phyloP scores from a whole-genome alignment of 441 rosid species.

The Omphalea diandra region DNA sequence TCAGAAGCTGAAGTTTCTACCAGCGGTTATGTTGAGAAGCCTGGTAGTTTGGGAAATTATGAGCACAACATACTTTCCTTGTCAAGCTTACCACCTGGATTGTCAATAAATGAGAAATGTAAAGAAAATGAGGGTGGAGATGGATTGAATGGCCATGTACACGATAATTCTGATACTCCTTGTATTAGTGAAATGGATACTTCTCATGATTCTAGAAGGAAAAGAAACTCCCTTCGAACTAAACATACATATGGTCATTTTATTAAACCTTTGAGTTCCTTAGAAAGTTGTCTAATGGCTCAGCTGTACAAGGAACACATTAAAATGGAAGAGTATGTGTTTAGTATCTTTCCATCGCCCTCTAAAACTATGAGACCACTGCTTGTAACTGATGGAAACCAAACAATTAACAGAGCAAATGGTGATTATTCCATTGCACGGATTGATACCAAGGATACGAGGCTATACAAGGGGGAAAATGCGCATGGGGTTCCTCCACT shows the following conservation, averaged over 20 bases:
- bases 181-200: constrained; percentile 20
- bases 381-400: constrained; percentile 58
- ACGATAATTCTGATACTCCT: constrained; percentile 13
- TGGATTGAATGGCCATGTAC: constrained; percentile 18
- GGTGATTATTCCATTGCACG: constrained; percentile 26
- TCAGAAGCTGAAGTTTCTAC: constrained; percentile 39
- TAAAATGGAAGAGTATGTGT: constrained; percentile 47
- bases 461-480: constrained; percentile 30
- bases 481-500: constrained; percentile 46
- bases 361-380: constrained; percentile 44
- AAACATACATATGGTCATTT: constrained; percentile 27
- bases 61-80: constrained; percentile 26
- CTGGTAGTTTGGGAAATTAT: constrained; percentile 24
- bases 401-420: constrained; percentile 43
- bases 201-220: constrained; percentile 30
- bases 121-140: constrained; percentile 20
- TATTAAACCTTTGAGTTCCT: constrained; percentile 50
- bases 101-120: constrained; percentile 20
- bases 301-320: constrained; percentile 45
- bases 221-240: constrained; percentile 40
- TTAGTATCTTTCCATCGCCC: constrained; percentile 41
- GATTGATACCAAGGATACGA: constrained; percentile 16
- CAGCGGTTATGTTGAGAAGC: constrained; percentile 27
- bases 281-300: constrained; percentile 48
- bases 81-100: constrained; percentile 28